Percentiles rank a stretch among this genome's conserved stretches.
Evolutionary conservation across 208 protist species (phyloP).

Genomic region (Leishmania tropica): DNA sequence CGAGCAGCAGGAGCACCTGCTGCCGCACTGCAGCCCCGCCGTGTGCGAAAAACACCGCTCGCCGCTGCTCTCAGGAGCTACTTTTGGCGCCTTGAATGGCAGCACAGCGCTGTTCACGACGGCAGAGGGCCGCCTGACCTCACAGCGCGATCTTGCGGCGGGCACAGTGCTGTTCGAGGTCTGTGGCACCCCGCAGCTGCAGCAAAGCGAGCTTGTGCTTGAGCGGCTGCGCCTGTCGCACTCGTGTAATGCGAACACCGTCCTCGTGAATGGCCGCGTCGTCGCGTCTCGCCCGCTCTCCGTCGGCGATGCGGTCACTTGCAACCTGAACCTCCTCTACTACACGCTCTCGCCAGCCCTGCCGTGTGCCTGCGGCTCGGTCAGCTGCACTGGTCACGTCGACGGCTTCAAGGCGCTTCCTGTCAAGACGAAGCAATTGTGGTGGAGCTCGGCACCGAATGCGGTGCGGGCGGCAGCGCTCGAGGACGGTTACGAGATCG

Average conservation of each 20-base stretch:
- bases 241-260: slow-evolving; percentile 77
- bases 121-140: slow-evolving; percentile 43
- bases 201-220: slow-evolving; percentile 44
- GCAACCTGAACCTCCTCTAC: slow-evolving; percentile 66
- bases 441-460: slow-evolving; percentile 47
- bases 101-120: slow-evolving; percentile 40
- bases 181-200: slow-evolving; percentile 27
- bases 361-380: slow-evolving; percentile 53
- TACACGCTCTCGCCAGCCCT: slow-evolving; percentile 47
- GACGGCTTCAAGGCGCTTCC: slow-evolving; percentile 54
- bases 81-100: slow-evolving; percentile 33
- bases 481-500: slow-evolving; percentile 36
- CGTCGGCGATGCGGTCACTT: slow-evolving; percentile 64
- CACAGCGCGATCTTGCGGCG: slow-evolving; percentile 56
- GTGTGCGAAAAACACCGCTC: slow-evolving; percentile 67
- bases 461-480: slow-evolving; percentile 54
- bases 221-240: slow-evolving; percentile 64
- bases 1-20: slow-evolving; percentile 73
- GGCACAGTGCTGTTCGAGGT: slow-evolving; percentile 65
- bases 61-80: slow-evolving; percentile 37
- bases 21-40: slow-evolving; percentile 66
- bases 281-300: slow-evolving; percentile 51
- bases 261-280: slow-evolving; percentile 65
- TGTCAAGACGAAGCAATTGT: slow-evolving; percentile 31
- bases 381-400: slow-evolving; percentile 38